Percentiles rank a stretch among this genome's conserved stretches.
Conservation (phyloP, 345 rosid species). For the Aurinia saxatilis region DNA sequence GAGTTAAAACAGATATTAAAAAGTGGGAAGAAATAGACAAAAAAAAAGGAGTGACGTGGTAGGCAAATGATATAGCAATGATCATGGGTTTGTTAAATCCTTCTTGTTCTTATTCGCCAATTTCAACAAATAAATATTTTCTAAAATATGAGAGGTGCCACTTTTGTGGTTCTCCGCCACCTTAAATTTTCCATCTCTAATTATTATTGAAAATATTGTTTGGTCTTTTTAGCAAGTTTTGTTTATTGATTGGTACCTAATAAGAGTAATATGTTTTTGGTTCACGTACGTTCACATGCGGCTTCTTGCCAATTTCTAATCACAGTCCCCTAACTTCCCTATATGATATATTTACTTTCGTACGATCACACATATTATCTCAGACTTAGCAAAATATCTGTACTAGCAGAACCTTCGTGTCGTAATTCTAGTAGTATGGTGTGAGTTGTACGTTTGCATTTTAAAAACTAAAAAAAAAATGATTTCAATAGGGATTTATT, state of each 20-base stretch:
- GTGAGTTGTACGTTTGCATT: too few relatives aligned
- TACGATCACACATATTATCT: neutral
- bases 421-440: too few relatives aligned
- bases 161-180: slow-evolving; percentile 29
- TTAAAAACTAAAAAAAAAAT: too few relatives aligned
- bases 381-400: neutral
- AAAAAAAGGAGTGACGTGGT: slow-evolving; percentile 19
- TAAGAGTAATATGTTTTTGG: neutral
- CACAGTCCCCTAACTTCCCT: neutral
- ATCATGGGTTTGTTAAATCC: slow-evolving; percentile 27
- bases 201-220: neutral
- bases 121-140: neutral
- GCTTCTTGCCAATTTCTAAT: neutral
- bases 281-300: slow-evolving; percentile 11
- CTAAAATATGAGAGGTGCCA: slow-evolving; percentile 22
- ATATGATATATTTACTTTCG: neutral
- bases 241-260: neutral
- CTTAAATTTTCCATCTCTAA: neutral
- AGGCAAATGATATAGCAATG: slow-evolving; percentile 24
- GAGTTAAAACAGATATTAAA: slow-evolving; percentile 20
- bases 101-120: slow-evolving; percentile 19
- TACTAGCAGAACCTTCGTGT: too few relatives aligned
- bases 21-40: slow-evolving; percentile 25
- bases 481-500: too few relatives aligned
- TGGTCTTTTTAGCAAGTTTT: neutral